phyloP scores from a whole-genome alignment of 257 asterid species.

The Scutellaria galericulata region DNA sequence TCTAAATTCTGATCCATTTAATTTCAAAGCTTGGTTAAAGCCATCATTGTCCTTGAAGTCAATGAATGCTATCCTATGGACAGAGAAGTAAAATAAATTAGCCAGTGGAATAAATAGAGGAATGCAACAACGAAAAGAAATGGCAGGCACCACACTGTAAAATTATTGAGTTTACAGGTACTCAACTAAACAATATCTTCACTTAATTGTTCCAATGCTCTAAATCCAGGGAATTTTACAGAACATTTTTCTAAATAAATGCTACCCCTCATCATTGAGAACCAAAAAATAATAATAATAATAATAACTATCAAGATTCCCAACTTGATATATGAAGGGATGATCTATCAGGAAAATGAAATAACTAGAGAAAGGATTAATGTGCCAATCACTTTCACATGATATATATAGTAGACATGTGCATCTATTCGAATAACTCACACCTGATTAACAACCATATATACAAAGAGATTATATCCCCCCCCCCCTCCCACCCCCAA shows the following conservation, averaged over 20 bases:
- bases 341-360: not conserved
- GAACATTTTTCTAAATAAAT: not conserved
- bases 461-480: not conserved
- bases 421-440: not conserved
- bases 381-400: not conserved
- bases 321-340: not conserved
- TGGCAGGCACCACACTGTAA: not conserved
- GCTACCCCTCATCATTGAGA: not conserved
- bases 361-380: not conserved
- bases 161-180: not conserved
- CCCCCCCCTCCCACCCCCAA: too few species aligned
- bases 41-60: slow-evolving; percentile 54
- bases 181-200: not conserved
- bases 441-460: not conserved
- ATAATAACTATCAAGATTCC: not conserved
- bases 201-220: slow-evolving; percentile 1
- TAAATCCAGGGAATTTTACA: not conserved
- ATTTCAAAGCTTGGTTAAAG: slow-evolving; percentile 60
- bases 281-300: not conserved
- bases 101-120: not conserved
- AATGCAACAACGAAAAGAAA: not conserved
- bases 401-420: not conserved
- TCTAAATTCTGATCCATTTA: slow-evolving; percentile 55
- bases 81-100: slow-evolving; percentile 10
- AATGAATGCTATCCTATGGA: slow-evolving; percentile 70